phyloP scores from a whole-genome alignment of 768 basidiomycete genomes.

The Suillus cothurnatus region DNA sequence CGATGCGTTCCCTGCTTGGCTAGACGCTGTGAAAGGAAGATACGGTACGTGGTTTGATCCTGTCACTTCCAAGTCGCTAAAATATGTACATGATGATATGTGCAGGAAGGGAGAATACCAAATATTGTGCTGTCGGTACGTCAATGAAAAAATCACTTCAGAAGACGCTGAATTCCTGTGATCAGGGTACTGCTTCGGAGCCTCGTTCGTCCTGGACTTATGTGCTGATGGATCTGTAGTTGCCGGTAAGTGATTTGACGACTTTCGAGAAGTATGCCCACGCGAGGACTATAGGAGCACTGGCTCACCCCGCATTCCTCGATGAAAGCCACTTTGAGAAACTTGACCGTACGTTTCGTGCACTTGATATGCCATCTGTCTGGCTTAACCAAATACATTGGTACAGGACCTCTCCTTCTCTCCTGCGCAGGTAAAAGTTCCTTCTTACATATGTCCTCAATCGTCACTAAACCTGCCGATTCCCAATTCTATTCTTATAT shows the following conservation, averaged over 20 bases:
- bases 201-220: constrained; percentile 47
- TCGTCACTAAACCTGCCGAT: background rate
- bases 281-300: constrained; percentile 36
- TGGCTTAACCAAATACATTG: background rate
- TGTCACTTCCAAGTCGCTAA: constrained; percentile 4
- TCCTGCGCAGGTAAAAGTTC: constrained; percentile 25
- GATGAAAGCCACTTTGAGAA: constrained; percentile 55
- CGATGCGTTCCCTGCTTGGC: constrained; percentile 49
- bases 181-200: constrained; percentile 60
- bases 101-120: constrained; percentile 27
- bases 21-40: constrained; percentile 47
- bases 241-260: constrained; percentile 38
- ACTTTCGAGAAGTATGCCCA: background rate
- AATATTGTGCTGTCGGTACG: constrained; percentile 48
- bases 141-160: background rate
- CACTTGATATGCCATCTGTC: background rate
- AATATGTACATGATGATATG: constrained; percentile 15
- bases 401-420: constrained; percentile 21
- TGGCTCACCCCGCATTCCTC: constrained; percentile 54
- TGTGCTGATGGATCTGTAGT: constrained; percentile 44
- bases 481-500: constrained; percentile 2
- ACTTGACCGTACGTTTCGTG: constrained; percentile 40
- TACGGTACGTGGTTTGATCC: constrained; percentile 40
- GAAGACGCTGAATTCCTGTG: constrained; percentile 1
- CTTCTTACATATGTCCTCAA: background rate